Evolutionary conservation across 2,329 filamentous ascomycete species (phyloP).

Genomic region (Neonectria coccinea): DNA sequence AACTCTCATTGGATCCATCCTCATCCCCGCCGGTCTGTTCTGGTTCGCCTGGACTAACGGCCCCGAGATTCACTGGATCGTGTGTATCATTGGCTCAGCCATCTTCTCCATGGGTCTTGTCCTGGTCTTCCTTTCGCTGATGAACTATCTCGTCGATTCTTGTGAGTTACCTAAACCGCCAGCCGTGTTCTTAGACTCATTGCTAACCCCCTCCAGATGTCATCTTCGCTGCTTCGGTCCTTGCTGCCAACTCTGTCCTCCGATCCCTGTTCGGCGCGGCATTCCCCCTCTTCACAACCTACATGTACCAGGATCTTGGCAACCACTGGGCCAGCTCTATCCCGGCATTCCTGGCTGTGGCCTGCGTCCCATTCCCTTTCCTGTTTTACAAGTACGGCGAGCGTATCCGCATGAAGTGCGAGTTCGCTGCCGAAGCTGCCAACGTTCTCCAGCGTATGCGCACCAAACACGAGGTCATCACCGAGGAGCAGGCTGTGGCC

Average conservation of each 20-base stretch:
- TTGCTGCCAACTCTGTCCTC: conserved; percentile 79
- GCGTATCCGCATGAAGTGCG: conserved; percentile 73
- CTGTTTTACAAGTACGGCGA: conserved; percentile 80
- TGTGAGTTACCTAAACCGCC: conserved; percentile 49
- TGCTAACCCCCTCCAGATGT: conserved; percentile 59
- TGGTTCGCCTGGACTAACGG: conserved; percentile 75
- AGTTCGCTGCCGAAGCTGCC: conserved; percentile 76
- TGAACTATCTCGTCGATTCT: conserved; percentile 76
- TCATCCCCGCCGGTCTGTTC: conserved; percentile 71
- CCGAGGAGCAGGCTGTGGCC: conserved; percentile 45
- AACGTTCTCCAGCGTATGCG: conserved; percentile 65
- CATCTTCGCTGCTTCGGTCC: conserved; percentile 80
- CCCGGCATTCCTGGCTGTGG: conserved; percentile 78
- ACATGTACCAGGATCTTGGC: conserved; percentile 70
- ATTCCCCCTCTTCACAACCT: conserved; percentile 78
- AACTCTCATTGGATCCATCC: conserved; percentile 68
- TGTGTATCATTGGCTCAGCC: conserved; percentile 57
- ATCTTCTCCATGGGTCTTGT: conserved; percentile 69
- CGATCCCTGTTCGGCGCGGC: conserved; percentile 78
- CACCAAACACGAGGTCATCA: conserved; percentile 45
- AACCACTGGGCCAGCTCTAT: conserved; percentile 82
- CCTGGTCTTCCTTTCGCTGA: conserved; percentile 73
- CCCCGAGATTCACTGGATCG: conserved; percentile 67
- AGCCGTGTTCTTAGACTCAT: background rate
- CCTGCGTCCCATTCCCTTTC: conserved; percentile 79